A percentile compares a stretch with the other conserved stretches of the same genome.
These are phyloP conservation scores for Macrolepiota dolichaula DNA, from an alignment of 768 basidiomycete species.

Conservation along the genomic window DNA sequence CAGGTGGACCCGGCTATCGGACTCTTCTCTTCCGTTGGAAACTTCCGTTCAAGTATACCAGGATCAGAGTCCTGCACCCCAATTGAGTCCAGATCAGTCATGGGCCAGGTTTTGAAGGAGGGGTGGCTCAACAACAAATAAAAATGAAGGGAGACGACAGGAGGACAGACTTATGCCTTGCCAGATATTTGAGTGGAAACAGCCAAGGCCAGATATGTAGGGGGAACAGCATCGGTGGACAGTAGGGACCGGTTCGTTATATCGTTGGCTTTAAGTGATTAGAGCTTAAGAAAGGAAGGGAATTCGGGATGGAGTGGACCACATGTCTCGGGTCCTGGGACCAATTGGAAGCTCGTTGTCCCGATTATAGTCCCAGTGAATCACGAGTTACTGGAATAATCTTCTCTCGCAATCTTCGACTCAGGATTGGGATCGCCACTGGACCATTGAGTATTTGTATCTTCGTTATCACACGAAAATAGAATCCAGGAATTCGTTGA, in stretches of 20 bases:
- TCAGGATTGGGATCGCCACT: background rate
- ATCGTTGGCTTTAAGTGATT: background rate
- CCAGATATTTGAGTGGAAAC: constrained; percentile 2
- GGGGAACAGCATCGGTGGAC: background rate
- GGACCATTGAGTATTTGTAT: background rate
- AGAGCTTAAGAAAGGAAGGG: constrained; percentile 6
- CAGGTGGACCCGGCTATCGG: background rate
- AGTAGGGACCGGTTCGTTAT: background rate
- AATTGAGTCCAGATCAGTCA: background rate
- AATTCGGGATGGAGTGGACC: background rate
- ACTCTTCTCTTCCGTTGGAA: background rate
- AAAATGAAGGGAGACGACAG: constrained; percentile 5
- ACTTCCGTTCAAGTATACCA: background rate
- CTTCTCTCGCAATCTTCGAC: background rate
- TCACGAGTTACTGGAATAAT: background rate
- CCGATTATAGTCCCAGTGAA: background rate
- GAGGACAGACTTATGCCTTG: background rate
- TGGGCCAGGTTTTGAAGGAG: background rate
- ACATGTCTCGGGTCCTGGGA: background rate
- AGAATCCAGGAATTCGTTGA: background rate
- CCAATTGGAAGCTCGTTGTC: background rate
- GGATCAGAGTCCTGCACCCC: background rate
- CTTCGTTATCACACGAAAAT: background rate
- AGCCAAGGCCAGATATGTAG: background rate
- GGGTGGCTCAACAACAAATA: background rate